Evolutionary conservation across 176 grass and related monocot species (phyloP), one percentile per base, ranked within the genome.

Genomic region (Aechmea fasciata): DNA sequence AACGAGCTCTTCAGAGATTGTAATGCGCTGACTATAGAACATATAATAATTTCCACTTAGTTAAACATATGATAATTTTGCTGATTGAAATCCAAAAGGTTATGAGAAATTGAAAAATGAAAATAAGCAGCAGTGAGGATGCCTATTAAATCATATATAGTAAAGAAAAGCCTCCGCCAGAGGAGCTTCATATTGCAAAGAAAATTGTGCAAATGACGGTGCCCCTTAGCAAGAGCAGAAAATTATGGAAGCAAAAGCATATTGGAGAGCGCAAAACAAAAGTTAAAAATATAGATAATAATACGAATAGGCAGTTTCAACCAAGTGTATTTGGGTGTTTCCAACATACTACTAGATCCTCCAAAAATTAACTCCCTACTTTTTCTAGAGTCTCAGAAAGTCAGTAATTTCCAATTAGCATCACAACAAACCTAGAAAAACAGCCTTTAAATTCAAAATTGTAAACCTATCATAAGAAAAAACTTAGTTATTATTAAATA

Each of bases 1-100:
- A 99, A 73, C 52, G 83, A 85, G 71, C 74, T 66, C 74, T 93
- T 99, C 76, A 99, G 41, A 50, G 22, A 80, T 47, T 72, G 82
- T 70, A 93, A 71, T 75, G 75, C 84, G 55, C 26, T 76, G 68
- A 99, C 94, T 99, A 64, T 57, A 85, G 11, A 66, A 75, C 49
- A 13, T 1, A 41, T 72, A 76, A 3, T 50, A 10, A 64, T 63
- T 33, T 65, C 47, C 41, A 68, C 51, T n/a, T 19, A 47, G 24
- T 61, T 9, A 61, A 19, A 61, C 15, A 22, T 61, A 61, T 18
- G 7, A 61, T 17, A 41, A 41, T 41, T 41, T 41, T 41, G 33
- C 33, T 41, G 1, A 61, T 19, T 18, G 15, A 61, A 59, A 59
- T 14, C 2, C 55, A 9, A 59, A 18, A 59, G 10, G 5, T 9